A percentile compares a stretch with the other conserved stretches of the same genome.
Conservation (phyloP, 1,284 basidiomycete genomes). For the Ustilago lituana region DNA sequence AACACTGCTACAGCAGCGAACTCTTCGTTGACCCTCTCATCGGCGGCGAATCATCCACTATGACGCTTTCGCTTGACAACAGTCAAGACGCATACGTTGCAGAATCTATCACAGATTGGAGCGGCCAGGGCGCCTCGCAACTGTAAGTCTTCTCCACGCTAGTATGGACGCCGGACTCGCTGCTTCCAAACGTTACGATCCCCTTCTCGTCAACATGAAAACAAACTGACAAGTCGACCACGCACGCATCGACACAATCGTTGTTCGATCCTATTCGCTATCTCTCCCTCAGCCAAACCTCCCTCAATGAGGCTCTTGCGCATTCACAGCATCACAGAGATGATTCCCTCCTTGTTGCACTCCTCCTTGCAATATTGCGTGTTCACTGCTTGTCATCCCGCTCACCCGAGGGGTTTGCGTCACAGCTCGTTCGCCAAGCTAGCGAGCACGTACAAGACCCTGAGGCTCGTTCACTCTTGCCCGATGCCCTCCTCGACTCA, state of each 20-base stretch:
- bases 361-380: constrained; percentile 13
- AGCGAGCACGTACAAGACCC: neutral
- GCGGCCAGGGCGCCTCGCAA: constrained; percentile 24
- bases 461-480: neutral
- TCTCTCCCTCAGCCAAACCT: constrained; percentile 10
- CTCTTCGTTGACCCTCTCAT: too few species aligned
- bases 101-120: constrained; percentile 21
- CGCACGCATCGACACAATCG: constrained; percentile 8
- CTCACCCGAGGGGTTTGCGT: constrained; percentile 5
- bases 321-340: constrained; percentile 1
- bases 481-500: constrained; percentile 51
- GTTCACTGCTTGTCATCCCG: constrained; percentile 11
- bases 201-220: neutral
- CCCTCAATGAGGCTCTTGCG: constrained; percentile 7
- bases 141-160: constrained; percentile 25
- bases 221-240: constrained; percentile 12
- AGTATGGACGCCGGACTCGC: neutral
- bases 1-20: too few species aligned
- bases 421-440: neutral
- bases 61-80: constrained; percentile 5
- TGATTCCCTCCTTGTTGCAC: constrained; percentile 2
- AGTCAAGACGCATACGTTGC: constrained; percentile 15
- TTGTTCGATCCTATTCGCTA: neutral
- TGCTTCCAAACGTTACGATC: neutral
- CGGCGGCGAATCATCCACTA: neutral